These are phyloP conservation scores for Candolleomyces efflorescens DNA, from an alignment of 768 basidiomycete genomes.

Conservation along the genomic window DNA sequence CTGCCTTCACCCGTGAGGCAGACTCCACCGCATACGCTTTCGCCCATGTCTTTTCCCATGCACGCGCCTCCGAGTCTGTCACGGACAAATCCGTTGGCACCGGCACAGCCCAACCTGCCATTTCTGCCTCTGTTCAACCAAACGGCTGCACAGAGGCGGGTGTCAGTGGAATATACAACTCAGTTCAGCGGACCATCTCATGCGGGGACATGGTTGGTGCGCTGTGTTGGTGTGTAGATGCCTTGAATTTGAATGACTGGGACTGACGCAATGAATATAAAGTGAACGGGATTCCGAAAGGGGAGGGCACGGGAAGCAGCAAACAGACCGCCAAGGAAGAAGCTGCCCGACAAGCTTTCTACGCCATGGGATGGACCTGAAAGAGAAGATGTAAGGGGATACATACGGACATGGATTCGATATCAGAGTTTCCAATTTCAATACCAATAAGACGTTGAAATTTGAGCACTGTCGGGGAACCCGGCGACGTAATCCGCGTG, in stretches of 20 bases:
- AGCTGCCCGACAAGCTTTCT: conserved; percentile 67
- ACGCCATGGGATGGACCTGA: conserved; percentile 71
- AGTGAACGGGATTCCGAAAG: conserved; percentile 73
- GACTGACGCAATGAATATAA: conserved; percentile 10
- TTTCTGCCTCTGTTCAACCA: conserved; percentile 76
- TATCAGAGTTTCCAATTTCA: neutral
- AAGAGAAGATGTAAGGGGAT: neutral
- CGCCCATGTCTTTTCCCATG: neutral
- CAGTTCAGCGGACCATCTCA: conserved; percentile 63
- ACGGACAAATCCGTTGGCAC: conserved; percentile 52
- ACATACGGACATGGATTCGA: neutral
- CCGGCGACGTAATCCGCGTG: neutral
- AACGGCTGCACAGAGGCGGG: conserved; percentile 60
- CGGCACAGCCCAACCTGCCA: conserved; percentile 58
- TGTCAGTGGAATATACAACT: conserved; percentile 57
- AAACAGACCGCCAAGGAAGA: conserved; percentile 80
- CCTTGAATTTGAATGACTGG: neutral
- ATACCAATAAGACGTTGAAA: too few relatives aligned
- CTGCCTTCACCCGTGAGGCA: conserved; percentile 3
- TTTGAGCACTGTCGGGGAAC: too few relatives aligned
- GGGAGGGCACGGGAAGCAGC: conserved; percentile 57
- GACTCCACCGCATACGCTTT: neutral
- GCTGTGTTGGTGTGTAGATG: conserved; percentile 60
- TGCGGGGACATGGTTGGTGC: conserved; percentile 61
- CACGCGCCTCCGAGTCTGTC: conserved; percentile 2